Conservation (phyloP, 2,329 filamentous ascomycete species). For the Pyricularia grisea region DNA sequence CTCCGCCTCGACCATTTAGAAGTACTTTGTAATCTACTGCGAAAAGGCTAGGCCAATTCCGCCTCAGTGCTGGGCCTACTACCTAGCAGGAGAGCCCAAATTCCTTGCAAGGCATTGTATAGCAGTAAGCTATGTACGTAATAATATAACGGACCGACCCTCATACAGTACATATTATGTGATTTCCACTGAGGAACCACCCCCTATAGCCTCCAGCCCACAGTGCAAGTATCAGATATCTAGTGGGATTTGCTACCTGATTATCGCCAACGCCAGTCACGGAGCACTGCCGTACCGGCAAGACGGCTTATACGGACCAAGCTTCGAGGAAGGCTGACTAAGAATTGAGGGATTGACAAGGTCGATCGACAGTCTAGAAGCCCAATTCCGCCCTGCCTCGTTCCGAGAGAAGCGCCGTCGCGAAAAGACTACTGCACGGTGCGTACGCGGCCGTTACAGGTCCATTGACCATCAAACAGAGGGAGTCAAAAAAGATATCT, state of each 20-base stretch:
- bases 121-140: background rate
- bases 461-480: background rate
- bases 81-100: background rate
- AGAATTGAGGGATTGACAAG: background rate
- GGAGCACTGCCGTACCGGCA: background rate
- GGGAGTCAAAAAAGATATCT: background rate
- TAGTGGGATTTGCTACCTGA: background rate
- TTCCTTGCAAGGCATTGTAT: background rate
- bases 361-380: background rate
- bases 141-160: background rate
- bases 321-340: background rate
- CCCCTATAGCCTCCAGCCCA: background rate
- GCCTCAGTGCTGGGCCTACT: background rate
- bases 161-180: background rate
- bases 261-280: background rate
- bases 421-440: background rate
- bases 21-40: background rate
- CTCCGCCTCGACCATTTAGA: background rate
- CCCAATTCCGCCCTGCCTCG: background rate
- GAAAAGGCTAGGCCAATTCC: background rate
- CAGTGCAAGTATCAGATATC: background rate
- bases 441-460: background rate
- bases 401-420: background rate
- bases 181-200: background rate
- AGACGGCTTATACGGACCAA: background rate